phyloP scores from a whole-genome alignment of 2,329 filamentous ascomycete genomes.

The Cyphellophora attinorum region DNA sequence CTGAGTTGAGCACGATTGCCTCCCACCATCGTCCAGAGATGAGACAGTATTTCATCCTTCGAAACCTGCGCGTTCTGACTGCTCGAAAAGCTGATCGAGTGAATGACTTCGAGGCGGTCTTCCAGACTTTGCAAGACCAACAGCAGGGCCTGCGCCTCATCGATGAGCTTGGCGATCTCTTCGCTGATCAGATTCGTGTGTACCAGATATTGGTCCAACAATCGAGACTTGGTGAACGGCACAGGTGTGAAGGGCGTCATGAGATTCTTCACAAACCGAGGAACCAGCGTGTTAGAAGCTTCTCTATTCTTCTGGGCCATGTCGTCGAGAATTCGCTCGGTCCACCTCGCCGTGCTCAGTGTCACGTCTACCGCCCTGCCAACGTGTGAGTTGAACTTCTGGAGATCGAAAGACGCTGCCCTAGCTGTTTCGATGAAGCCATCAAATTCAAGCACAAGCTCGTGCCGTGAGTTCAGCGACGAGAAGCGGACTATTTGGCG shows the following conservation, averaged over 20 bases:
- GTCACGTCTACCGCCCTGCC: slow-evolving; percentile 65
- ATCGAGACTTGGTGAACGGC: slow-evolving; percentile 48
- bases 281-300: slow-evolving; percentile 23
- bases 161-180: slow-evolving; percentile 58
- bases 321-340: slow-evolving; percentile 56
- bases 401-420: slow-evolving; percentile 55
- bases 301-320: slow-evolving; percentile 31
- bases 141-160: slow-evolving; percentile 60
- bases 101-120: slow-evolving; percentile 59
- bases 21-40: slow-evolving; percentile 66
- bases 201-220: slow-evolving; percentile 65
- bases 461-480: slow-evolving; percentile 52
- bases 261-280: slow-evolving; percentile 36
- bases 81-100: slow-evolving; percentile 58
- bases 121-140: slow-evolving; percentile 58
- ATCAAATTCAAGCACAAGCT: slow-evolving; percentile 66
- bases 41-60: slow-evolving; percentile 57
- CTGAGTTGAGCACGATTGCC: slow-evolving; percentile 53
- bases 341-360: slow-evolving; percentile 68
- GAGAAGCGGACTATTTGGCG: slow-evolving; percentile 63
- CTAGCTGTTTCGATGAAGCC: slow-evolving; percentile 63
- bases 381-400: slow-evolving; percentile 67
- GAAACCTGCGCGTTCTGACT: slow-evolving; percentile 48
- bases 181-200: slow-evolving; percentile 63
- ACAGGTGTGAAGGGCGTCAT: slow-evolving; percentile 51